phyloP scores from a whole-genome alignment of 2,329 filamentous ascomycete genomes.

The Hypoxylon sp. region DNA sequence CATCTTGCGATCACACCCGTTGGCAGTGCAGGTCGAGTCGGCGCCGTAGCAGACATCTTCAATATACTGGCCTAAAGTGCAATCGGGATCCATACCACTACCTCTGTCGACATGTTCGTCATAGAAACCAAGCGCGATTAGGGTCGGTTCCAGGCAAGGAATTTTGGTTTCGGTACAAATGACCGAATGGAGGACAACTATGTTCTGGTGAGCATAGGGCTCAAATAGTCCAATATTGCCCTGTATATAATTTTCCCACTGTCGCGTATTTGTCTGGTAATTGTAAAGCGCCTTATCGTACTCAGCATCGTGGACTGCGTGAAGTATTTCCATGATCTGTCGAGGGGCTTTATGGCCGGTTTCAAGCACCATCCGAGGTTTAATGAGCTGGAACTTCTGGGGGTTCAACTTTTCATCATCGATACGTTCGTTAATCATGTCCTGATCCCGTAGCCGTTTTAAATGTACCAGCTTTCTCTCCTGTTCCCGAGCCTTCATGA shows the following conservation, averaged over 20 bases:
- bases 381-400: slow-evolving; percentile 89
- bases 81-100: slow-evolving; percentile 83
- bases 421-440: slow-evolving; percentile 69
- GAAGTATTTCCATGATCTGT: slow-evolving; percentile 92
- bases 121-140: slow-evolving; percentile 94
- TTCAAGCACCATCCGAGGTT: slow-evolving; percentile 93
- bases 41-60: slow-evolving; percentile 88
- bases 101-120: slow-evolving; percentile 82
- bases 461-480: slow-evolving; percentile 87
- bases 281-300: slow-evolving; percentile 96
- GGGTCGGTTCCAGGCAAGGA: slow-evolving; percentile 89
- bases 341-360: slow-evolving; percentile 84
- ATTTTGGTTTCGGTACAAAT: slow-evolving; percentile 95
- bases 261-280: slow-evolving; percentile 92
- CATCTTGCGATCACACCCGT: slow-evolving; percentile 90
- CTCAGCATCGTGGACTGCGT: slow-evolving; percentile 95
- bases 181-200: slow-evolving; percentile 92
- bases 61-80: slow-evolving; percentile 93
- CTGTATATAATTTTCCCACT: slow-evolving; percentile 96
- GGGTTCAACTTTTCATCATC: slow-evolving; percentile 74
- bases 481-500: slow-evolving; percentile 92
- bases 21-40: slow-evolving; percentile 82
- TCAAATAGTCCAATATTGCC: slow-evolving; percentile 92
- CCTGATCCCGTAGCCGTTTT: slow-evolving; percentile 85
- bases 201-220: slow-evolving; percentile 95